phyloP scores from a whole-genome alignment of 2,329 filamentous ascomycete genomes.

The Arthrinium phaeospermum region DNA sequence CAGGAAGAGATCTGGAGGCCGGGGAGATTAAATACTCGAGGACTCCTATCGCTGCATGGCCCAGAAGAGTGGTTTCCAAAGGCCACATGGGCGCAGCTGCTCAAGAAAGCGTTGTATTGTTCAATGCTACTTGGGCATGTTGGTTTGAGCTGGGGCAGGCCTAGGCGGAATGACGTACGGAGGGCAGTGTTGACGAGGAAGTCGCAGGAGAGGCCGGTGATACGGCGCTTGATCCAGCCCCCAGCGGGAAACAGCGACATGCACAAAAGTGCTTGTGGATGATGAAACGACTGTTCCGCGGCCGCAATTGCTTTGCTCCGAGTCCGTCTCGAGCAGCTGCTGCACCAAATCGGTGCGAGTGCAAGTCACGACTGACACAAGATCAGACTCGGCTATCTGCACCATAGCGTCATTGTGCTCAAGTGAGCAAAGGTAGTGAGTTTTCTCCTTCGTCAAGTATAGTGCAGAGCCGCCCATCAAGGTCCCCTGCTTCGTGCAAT shows the following conservation, averaged over 20 bases:
- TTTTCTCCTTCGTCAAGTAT: not conserved
- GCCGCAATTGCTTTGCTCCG: not conserved
- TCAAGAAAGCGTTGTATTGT: not conserved
- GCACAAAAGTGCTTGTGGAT: not conserved
- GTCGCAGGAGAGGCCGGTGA: constrained; percentile 8
- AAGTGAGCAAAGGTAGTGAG: not conserved
- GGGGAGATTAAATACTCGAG: constrained; percentile 6
- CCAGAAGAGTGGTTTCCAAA: not conserved
- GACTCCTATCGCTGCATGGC: not conserved
- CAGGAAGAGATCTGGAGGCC: not conserved
- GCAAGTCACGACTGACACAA: constrained; percentile 9
- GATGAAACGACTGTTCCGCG: not conserved
- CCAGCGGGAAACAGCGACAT: not conserved
- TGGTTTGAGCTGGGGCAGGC: not conserved
- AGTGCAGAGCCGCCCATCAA: not conserved
- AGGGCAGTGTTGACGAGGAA: not conserved
- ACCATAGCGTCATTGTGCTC: not conserved
- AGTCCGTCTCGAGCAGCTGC: not conserved
- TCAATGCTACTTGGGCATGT: not conserved
- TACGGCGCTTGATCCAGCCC: not conserved
- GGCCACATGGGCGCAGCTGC: not conserved
- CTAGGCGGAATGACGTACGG: not conserved
- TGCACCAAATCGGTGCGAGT: not conserved
- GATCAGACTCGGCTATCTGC: not conserved
- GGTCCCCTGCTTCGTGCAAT: not conserved